phyloP scores from a whole-genome alignment of 2,329 filamentous ascomycete species.

The Ambrosiella beaveri region DNA sequence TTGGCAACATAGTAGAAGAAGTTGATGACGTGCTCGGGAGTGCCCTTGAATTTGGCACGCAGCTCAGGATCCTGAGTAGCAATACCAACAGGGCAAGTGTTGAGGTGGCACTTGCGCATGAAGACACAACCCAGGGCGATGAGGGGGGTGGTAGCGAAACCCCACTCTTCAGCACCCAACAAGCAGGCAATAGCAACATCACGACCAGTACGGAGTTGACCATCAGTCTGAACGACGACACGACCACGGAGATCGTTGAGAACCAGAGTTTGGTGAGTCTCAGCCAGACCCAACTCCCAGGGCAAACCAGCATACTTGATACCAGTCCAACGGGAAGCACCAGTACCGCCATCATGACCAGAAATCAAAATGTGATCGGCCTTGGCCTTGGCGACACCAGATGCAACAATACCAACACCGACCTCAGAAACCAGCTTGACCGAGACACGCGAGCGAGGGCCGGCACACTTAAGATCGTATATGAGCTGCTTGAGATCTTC shows the following conservation, averaged over 20 bases:
- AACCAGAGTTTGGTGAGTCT: constrained; percentile 92
- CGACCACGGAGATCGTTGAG: constrained; percentile 89
- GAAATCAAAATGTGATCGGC: constrained; percentile 94
- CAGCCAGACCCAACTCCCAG: constrained; percentile 90
- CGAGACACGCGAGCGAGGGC: constrained; percentile 77
- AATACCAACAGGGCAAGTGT: constrained; percentile 81
- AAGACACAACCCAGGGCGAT: constrained; percentile 96
- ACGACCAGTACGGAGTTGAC: constrained; percentile 78
- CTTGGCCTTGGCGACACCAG: constrained; percentile 93
- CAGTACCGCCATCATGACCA: constrained; percentile 90
- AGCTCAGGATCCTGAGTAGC: constrained; percentile 91
- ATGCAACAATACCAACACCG: constrained; percentile 91
- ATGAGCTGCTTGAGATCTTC: constrained; percentile 96
- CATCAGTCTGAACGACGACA: constrained; percentile 91
- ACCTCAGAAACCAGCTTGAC: constrained; percentile 97
- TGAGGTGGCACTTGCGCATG: constrained; percentile 65
- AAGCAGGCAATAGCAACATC: constrained; percentile 90
- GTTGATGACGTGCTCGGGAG: constrained; percentile 93
- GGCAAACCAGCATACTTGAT: constrained; percentile 97
- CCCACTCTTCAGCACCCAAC: constrained; percentile 95
- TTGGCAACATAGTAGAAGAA: constrained; percentile 98
- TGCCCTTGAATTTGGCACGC: constrained; percentile 81
- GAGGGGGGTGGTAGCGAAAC: constrained; percentile 83
- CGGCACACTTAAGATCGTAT: constrained; percentile 93
- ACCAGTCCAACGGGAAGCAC: constrained; percentile 92